Conservation (phyloP, 768 basidiomycete genomes). For the Tylopilus felleus region DNA sequence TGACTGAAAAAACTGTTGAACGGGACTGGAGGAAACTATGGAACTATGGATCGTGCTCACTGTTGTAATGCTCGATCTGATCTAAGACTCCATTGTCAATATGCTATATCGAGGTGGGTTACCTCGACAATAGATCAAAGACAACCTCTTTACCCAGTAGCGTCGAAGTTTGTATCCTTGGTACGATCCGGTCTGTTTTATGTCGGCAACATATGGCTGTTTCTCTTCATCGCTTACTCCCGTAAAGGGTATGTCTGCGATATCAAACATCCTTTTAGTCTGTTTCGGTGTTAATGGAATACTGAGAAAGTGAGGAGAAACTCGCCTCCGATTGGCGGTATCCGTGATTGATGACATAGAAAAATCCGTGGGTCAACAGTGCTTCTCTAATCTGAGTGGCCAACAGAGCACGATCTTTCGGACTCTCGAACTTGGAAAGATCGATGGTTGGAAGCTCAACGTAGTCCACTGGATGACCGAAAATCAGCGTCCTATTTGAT, state of each 20-base stretch:
- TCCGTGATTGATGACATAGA: conserved; percentile 39
- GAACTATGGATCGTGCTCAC: conserved; percentile 32
- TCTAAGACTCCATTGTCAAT: conserved; percentile 61
- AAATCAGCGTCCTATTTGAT: conserved; percentile 3
- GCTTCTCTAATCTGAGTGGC: conserved; percentile 43
- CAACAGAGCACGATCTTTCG: conserved; percentile 37
- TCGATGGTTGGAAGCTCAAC: conserved; percentile 55
- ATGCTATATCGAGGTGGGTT: conserved; percentile 36
- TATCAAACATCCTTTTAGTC: conserved; percentile 47
- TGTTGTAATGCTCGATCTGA: conserved; percentile 61
- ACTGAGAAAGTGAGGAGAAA: neutral
- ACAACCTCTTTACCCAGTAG: conserved; percentile 41
- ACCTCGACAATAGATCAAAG: neutral
- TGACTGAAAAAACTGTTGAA: conserved; percentile 35
- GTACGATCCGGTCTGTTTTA: conserved; percentile 44
- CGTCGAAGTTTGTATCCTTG: conserved; percentile 52
- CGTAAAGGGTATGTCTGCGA: conserved; percentile 46
- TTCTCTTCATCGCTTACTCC: conserved; percentile 44
- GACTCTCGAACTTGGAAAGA: conserved; percentile 38
- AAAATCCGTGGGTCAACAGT: conserved; percentile 42
- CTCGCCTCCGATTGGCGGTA: conserved; percentile 38
- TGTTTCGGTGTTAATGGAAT: conserved; percentile 25
- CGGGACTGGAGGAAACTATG: neutral
- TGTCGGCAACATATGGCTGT: conserved; percentile 34
- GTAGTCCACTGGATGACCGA: conserved; percentile 37